Evolutionary conservation across 208 protist genomes (phyloP), one percentile per base, ranked within the genome.

Genomic region (Strigomonas culicis): DNA sequence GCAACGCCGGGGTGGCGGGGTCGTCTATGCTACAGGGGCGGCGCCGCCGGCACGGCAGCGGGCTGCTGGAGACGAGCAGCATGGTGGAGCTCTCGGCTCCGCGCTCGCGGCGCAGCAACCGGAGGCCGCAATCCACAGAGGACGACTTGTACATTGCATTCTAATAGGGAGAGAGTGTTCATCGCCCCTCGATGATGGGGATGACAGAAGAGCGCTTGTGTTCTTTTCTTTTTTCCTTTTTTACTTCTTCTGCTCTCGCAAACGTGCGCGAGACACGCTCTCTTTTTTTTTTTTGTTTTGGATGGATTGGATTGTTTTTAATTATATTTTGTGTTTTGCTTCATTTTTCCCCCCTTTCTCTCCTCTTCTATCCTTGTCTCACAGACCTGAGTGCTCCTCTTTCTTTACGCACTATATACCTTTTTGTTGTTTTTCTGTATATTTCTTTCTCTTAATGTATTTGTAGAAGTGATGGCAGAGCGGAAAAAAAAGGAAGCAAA

Each of bases 201-300:
- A 24, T 55, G 17, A 22, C n/a, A 30, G n/a, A n/a, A n/a, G n/a
- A n/a, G 39, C n/a, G 13, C 7, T 55, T 55, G 7, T 55, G 10
- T 66, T 58, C 58, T 58, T 55, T 55, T 58, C 44, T 36, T 27
- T 66, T 49, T 34, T 47, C 34, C 43, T 30, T 65, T 53, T 28
- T 30, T 28, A 32, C n/a, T 58, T 6, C 36, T 22, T 59, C n/a
- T 13, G 21, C 30, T 64, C 25, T 64, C 22, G 13, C 19, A 31
- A 24, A 15, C 32, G 0, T 34, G 1, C 21, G 13, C 34, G 19
- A 55, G 21, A 49, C 49, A 27, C 49, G 24, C 24, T 55, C 13
- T 27, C 49, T 30, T 27, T 55, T 55, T 55, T 55, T 55, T 21
- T 55, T 55, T 55, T 55, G 17, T 55, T 8, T 21, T 13, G 10